phyloP scores from a whole-genome alignment of 345 rosid species.

The Aegle marmelos region DNA sequence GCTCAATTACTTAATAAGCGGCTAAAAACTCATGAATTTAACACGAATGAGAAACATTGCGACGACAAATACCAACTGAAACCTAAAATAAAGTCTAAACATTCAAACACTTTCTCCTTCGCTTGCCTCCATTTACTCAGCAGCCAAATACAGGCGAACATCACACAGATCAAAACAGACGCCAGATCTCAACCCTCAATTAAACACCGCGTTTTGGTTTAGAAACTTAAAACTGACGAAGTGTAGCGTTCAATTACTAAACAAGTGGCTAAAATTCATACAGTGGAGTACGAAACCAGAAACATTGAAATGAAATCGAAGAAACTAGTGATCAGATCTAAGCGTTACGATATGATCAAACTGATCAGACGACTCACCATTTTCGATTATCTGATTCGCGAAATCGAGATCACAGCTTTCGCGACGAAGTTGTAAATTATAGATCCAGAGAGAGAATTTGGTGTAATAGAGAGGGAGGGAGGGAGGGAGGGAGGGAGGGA shows the following conservation, averaged over 20 bases:
- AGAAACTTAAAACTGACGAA: not conserved
- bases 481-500: not conserved
- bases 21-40: not conserved
- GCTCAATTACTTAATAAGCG: not conserved
- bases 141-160: not conserved
- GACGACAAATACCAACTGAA: not conserved
- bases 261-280: not conserved
- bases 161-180: constrained; percentile 7
- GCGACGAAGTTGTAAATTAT: not conserved
- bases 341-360: not conserved
- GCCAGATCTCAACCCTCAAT: constrained; percentile 17
- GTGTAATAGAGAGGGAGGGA: not conserved
- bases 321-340: constrained; percentile 16
- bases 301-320: not conserved
- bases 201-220: not conserved
- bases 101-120: not conserved
- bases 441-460: constrained; percentile 4
- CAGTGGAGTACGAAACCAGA: not conserved
- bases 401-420: not conserved
- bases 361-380: constrained; percentile 15
- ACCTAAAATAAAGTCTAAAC: not conserved
- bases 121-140: not conserved
- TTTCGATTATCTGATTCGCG: not conserved
- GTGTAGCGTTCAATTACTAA: not conserved
- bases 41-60: not conserved